A percentile compares a stretch with the other conserved stretches of the same genome.
phyloP scores from a whole-genome alignment of 176 grass and related monocot genomes.

The Dendrocalamus sinicus region DNA sequence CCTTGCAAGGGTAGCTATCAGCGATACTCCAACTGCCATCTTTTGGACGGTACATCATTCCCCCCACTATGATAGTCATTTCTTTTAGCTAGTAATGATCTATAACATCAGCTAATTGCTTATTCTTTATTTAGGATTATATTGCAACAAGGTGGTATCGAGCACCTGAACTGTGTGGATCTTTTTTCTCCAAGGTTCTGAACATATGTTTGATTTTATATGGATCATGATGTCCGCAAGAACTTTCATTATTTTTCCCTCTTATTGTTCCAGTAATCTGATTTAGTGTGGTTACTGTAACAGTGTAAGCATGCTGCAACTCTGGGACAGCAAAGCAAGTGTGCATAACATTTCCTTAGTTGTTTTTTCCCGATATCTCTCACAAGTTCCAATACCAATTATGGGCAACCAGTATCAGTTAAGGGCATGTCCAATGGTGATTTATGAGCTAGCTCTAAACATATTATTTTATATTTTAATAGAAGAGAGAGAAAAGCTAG shows the following conservation, averaged over 20 bases:
- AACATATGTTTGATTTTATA: slow-evolving; percentile 16
- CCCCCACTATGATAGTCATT: slow-evolving; percentile 1
- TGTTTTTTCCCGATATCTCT: neutral
- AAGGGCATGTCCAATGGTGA: no score
- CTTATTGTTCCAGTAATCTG: slow-evolving; percentile 14
- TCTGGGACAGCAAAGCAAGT: slow-evolving; percentile 31
- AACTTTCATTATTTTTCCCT: neutral
- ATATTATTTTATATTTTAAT: no score
- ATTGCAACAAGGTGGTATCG: slow-evolving; percentile 99
- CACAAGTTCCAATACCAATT: neutral
- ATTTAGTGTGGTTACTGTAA: slow-evolving; percentile 24
- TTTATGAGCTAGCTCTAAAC: no score
- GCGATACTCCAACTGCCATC: slow-evolving; percentile 91
- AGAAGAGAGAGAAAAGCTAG: no score
- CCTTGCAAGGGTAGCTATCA: slow-evolving; percentile 90
- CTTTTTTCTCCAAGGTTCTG: slow-evolving; percentile 93
- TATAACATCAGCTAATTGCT: slow-evolving; percentile 32
- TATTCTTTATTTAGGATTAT: slow-evolving; percentile 75
- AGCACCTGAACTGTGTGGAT: slow-evolving; percentile 95
- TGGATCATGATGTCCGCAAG: neutral
- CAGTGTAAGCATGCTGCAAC: slow-evolving; percentile 12
- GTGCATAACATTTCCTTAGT: slow-evolving; percentile 20
- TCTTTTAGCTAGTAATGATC: slow-evolving; percentile 25
- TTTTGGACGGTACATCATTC: slow-evolving; percentile 81
- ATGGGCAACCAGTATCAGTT: neutral